phyloP scores from a whole-genome alignment of 202 grass and related monocot species.

The Tripidium arundinaceum region DNA sequence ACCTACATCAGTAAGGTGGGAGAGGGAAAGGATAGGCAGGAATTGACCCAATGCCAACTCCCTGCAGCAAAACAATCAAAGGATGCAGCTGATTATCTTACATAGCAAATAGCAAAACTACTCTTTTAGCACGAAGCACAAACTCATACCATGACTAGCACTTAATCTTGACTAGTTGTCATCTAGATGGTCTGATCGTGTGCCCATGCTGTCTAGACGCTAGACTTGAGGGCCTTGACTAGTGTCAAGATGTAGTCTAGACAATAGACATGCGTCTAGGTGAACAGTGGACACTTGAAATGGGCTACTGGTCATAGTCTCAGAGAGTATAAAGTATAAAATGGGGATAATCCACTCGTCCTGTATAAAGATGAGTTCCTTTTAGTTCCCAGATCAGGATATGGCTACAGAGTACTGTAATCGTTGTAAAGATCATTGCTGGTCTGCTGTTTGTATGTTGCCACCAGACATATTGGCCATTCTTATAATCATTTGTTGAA shows the following conservation, averaged over 20 bases:
- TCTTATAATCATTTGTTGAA: background rate
- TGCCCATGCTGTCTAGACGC: background rate
- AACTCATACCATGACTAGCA: background rate
- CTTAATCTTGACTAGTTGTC: background rate
- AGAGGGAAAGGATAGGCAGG: too few species aligned
- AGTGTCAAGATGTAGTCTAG: background rate
- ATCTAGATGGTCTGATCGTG: background rate
- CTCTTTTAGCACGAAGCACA: background rate
- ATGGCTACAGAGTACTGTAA: background rate
- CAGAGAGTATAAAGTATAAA: background rate
- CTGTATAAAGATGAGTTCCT: slow-evolving; percentile 1
- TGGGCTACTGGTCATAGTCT: background rate
- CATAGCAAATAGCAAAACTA: background rate
- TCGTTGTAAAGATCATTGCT: background rate
- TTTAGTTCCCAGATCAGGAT: slow-evolving; percentile 9
- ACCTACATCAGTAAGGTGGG: too few species aligned
- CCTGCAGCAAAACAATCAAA: too few species aligned
- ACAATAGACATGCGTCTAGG: too few species aligned
- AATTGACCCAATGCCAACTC: too few species aligned
- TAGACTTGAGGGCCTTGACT: background rate
- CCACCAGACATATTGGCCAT: background rate
- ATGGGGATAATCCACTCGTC: background rate
- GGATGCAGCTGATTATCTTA: too few species aligned
- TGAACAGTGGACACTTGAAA: background rate
- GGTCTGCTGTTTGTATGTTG: background rate